These are phyloP conservation scores for Erysimum cheiri DNA, from an alignment of 441 rosid species.

Conservation along the genomic window DNA sequence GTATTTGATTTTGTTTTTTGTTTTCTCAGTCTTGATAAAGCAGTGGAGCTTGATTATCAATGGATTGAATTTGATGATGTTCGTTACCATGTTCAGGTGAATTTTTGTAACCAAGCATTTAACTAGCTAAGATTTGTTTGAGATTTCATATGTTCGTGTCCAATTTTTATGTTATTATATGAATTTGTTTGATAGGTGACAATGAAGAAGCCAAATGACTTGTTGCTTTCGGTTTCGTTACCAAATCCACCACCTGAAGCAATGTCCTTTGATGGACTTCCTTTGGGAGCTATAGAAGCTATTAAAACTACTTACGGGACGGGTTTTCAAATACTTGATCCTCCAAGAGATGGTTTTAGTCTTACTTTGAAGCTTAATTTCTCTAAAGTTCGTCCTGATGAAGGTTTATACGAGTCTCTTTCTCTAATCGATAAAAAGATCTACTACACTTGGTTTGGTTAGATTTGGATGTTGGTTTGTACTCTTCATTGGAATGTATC, in stretches of 20 bases:
- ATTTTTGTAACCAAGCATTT: background rate
- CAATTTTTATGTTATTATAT: slow-evolving; percentile 26
- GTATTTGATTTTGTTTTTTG: background rate
- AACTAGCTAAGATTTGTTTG: slow-evolving; percentile 1
- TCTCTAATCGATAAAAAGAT: slow-evolving; percentile 38
- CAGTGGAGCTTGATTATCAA: slow-evolving; percentile 82
- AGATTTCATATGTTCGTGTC: slow-evolving; percentile 20
- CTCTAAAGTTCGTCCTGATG: slow-evolving; percentile 79
- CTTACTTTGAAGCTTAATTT: slow-evolving; percentile 88
- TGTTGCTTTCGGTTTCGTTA: slow-evolving; percentile 79
- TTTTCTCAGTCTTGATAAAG: slow-evolving; percentile 73
- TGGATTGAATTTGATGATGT: slow-evolving; percentile 96
- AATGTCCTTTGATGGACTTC: slow-evolving; percentile 79
- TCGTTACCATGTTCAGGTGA: slow-evolving; percentile 93
- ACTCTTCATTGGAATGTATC: background rate
- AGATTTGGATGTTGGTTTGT: slow-evolving; percentile 26
- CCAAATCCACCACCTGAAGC: slow-evolving; percentile 90
- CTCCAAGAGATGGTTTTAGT: slow-evolving; percentile 95
- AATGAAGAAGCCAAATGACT: slow-evolving; percentile 73
- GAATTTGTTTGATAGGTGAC: slow-evolving; percentile 58
- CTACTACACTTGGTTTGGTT: background rate
- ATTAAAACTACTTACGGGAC: slow-evolving; percentile 78
- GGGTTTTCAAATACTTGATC: slow-evolving; percentile 88
- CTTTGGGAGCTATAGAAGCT: slow-evolving; percentile 93
- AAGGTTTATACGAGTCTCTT: slow-evolving; percentile 71